Percentiles rank a stretch among this genome's conserved stretches.
phyloP scores from a whole-genome alignment of 306 rosid genomes.

The Cicer arietinum region DNA sequence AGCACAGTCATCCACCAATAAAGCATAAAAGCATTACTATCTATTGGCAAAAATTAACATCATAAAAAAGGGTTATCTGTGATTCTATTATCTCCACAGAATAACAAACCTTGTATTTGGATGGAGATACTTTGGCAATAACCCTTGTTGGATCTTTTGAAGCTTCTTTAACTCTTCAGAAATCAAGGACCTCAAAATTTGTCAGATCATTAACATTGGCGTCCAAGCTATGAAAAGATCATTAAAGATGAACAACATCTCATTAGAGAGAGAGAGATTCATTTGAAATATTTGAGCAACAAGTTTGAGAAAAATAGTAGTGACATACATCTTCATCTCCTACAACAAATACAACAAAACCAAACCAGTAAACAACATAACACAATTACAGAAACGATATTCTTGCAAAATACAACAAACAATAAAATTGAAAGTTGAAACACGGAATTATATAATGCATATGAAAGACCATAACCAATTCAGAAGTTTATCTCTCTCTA shows the following conservation, averaged over 20 bases:
- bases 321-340: no score
- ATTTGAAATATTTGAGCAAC: not conserved
- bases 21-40: not conserved
- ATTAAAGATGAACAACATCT: not conserved
- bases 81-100: not conserved
- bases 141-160: conserved; percentile 67
- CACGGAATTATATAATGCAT: no score
- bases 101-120: conserved; percentile 66
- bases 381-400: not conserved
- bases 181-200: conserved; percentile 76
- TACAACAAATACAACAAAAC: not conserved
- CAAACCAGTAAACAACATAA: not conserved
- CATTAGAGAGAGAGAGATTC: not conserved
- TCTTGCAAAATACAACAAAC: not conserved
- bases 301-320: no score
- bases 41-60: not conserved
- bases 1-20: conserved; percentile 16
- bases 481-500: no score
- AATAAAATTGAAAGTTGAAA: no score
- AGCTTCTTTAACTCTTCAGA: conserved; percentile 76
- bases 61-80: not conserved
- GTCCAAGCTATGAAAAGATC: conserved; percentile 53
- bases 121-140: conserved; percentile 66
- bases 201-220: conserved; percentile 65
- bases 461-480: no score